Conservation (phyloP, 164 flowering plant species). For the Houttuynia cordata region DNA sequence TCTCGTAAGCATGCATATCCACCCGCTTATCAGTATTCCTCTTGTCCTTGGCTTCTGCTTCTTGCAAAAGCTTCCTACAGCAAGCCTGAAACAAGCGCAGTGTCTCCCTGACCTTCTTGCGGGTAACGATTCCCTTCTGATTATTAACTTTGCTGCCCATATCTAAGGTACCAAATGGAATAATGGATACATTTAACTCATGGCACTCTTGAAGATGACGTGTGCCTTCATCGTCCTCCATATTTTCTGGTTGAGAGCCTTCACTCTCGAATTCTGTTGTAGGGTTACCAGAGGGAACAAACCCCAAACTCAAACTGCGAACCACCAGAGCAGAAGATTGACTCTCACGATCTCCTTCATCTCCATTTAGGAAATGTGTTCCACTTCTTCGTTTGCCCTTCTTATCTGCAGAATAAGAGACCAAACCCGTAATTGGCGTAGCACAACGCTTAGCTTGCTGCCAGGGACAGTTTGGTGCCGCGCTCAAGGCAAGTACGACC, state of each 20-base stretch:
- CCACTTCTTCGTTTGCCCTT: neutral
- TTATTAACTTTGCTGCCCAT: conserved; percentile 10
- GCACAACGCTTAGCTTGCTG: conserved; percentile 15
- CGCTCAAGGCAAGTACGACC: conserved; percentile 39
- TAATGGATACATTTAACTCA: conserved; percentile 7
- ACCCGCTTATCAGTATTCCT: conserved; percentile 17
- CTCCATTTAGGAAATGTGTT: neutral
- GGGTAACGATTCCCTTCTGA: conserved; percentile 11
- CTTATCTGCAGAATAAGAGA: neutral
- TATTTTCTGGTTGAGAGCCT: neutral
- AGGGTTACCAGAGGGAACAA: neutral
- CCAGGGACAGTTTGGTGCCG: conserved; percentile 41
- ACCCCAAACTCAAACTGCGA: neutral
- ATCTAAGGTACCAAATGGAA: conserved; percentile 21
- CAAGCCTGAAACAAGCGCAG: conserved; percentile 51
- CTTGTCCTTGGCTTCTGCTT: conserved; percentile 31
- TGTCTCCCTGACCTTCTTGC: conserved; percentile 56
- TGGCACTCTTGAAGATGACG: neutral
- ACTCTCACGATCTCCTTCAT: neutral
- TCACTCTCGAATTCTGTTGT: neutral
- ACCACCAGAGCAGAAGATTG: neutral
- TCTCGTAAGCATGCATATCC: conserved; percentile 28
- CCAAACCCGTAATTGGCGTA: neutral
- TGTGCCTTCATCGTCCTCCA: neutral
- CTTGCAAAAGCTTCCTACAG: conserved; percentile 52